phyloP scores from a whole-genome alignment of 306 rosid genomes.

The Herpetospermum pedunculosum region DNA sequence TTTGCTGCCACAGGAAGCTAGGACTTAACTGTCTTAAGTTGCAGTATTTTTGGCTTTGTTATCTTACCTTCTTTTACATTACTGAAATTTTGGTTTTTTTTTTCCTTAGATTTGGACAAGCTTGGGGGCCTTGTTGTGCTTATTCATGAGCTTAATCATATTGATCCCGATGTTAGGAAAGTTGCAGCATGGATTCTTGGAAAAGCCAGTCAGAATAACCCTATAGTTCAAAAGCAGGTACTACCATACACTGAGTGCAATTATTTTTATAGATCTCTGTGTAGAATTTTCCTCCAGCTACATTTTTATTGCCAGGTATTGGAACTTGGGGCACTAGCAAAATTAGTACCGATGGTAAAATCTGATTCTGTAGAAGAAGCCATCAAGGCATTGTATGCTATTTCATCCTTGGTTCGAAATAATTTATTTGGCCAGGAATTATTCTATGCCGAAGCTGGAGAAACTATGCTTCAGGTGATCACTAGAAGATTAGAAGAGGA shows the following conservation, averaged over 20 bases:
- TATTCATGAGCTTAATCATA: conserved; percentile 39
- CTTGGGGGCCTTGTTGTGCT: conserved; percentile 62
- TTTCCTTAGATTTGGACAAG: conserved; percentile 49
- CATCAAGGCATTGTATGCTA: conserved; percentile 70
- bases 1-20: background rate
- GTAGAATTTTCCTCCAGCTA: background rate
- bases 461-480: conserved; percentile 48
- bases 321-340: conserved; percentile 54
- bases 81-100: background rate
- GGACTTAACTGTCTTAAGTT: background rate
- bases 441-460: conserved; percentile 61
- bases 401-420: conserved; percentile 64
- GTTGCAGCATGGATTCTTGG: conserved; percentile 85
- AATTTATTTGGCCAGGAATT: conserved; percentile 46
- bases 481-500: conserved; percentile 4
- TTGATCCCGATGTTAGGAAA: conserved; percentile 49
- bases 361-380: conserved; percentile 64
- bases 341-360: conserved; percentile 54
- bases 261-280: background rate
- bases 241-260: background rate
- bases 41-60: background rate
- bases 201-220: conserved; percentile 77
- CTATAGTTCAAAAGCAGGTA: conserved; percentile 69
- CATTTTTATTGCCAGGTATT: conserved; percentile 33
- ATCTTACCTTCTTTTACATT: background rate